Base-by-base conservation (phyloP, 129 eudicot genomes). In the Helichrysum umbraculigerum region DNA sequence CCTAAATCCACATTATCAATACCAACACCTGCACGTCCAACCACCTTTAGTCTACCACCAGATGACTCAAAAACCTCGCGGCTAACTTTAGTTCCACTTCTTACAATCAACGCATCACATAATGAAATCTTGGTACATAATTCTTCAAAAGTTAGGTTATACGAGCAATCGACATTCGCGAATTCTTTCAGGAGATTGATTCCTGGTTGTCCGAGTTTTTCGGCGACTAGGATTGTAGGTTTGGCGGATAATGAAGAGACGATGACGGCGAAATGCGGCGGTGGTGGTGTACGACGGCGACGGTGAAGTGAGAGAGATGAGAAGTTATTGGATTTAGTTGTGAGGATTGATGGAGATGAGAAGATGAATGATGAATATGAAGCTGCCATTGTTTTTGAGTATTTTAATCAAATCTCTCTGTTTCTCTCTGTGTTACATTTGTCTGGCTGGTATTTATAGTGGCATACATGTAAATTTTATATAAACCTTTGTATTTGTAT, bases 1-100 rank as follows among this genome's bases (percentile, higher is more conserved):
- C 88, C 89, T 79, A 93, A 89, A 88, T 93, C 98, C 78, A 93
- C 98, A 75, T 93, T 93, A 66, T 93, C 97, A 25, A 93, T 93
- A 63, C 97, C 98, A 5, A 93, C 97, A 21, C 98, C 98, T 8
- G 98, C 98, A 1, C 97, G 83, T 37, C 98, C 98, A 56, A 93
- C 97, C 1, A 93, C 98, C 80, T 88, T 93, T 19, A 93, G 83
- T 83, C 97, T 59, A 6, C 98, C 98, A 17, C 72, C 89, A 15
- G 96, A 90, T 19, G 92, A 83, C 76, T 93, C 98, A 47, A 93
- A 93, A 79, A 90, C 96, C 84, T 90, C 98, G 2, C 98, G 86
- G 54, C 79, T 88, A 28, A 93, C 97, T 39, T 90, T 93, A 14
- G 98, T 93, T 47, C 92, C 98, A 39, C 97, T 90, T 84, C 97